Base-by-base conservation (phyloP, 371 early-diverging fungal species). In the Apophysomyces ossiformis region DNA sequence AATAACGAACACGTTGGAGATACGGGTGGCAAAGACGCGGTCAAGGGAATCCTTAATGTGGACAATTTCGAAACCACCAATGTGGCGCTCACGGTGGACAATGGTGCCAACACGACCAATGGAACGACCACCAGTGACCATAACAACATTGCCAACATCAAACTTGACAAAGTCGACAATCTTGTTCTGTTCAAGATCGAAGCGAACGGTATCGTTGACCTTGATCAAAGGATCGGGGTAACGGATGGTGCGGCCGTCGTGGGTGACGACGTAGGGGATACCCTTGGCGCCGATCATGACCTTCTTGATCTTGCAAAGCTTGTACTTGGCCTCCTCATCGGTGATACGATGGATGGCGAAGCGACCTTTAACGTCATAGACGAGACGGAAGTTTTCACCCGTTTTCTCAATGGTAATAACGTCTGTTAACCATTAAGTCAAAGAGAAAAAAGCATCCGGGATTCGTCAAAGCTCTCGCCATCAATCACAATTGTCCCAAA, bases 181-280 rank as follows among this genome's bases (percentile, higher is more conserved):
- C 93, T 99, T 99, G 81, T 92, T 89, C 61, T 89, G 87, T 78
- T 92, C 97, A 60, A 99, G 73, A 85, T 99, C 96, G 76, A 99
- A 82, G 90, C 98, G 98, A 85, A 99, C 86, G 69, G 99, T 96
- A 89, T 99, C 99, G 93, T 97, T 96, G 74, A 92, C 95, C 90
- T 96, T 94, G 90, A 99, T 92, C 81, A 91, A 75, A 73, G 99
- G 99, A 90, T 99, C 98, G 73, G 97, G 98, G 93, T 98, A 99
- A 80, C 99, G 99, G 86, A 99, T 90, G 77, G 99, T 99, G 82
- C 97, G 96, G 64, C 99, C 99, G 84, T 99, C 99, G 89, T 99
- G 97, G 81, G 99, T 99, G 72, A 97, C 95, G 65, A 95, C 84
- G 89, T 89, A 97, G 37, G 99, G 99, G 69, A 99, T 91, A 77